Base-by-base conservation (phyloP, 768 basidiomycete genomes). In the Kwoniella newhampshirensis region DNA sequence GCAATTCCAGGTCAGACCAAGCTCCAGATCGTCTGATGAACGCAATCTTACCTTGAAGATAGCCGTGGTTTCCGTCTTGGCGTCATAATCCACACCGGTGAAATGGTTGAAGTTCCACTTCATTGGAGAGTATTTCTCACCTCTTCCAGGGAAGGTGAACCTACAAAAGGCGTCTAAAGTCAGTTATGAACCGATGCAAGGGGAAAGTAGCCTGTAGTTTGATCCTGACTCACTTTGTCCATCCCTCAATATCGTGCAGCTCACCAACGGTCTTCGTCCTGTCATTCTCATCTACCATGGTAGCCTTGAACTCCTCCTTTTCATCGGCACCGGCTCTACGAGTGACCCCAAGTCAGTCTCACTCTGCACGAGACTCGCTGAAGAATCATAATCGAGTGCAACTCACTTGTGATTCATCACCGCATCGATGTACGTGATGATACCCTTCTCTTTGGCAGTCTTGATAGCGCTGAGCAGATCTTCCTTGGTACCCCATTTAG, bases 401-500 rank as follows among this genome's bases (percentile, higher is more conserved):
- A 55, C 67, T 70, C 61, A 91, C 91, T 75, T 78, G 75, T 80
- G 78, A 76, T 93, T 93, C 57, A 97, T 80, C 3, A 97, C 89
- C 1, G 90, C 90, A 64, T 94, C 91, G 45, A 92, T 85, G 23
- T 90, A 77, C 35, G 91, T 81, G 60, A 87, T 85, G 17, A 97
- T 82, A 4, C 85, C 85, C 63, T 84, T 81, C 58, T 81, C 77
- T 63, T 81, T 82, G 2, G 91, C 91, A n/a, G 78, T 76, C 57
- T 81, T 78, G 67, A 87, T 87, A 21, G 89, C 88, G 11, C 78
- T 67, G 1, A 91, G 68, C 25, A 92, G 82, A 58, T 94, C 87
- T 26, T 88, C 84, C 63, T 85, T 87, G 12, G 87, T 86, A 21
- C 92, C 92, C 91, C 91, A 97, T 57, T 90, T 82, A 1, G 92